Conservation (phyloP, 2,329 filamentous ascomycete species). For the Sarocladium brachiariae region DNA sequence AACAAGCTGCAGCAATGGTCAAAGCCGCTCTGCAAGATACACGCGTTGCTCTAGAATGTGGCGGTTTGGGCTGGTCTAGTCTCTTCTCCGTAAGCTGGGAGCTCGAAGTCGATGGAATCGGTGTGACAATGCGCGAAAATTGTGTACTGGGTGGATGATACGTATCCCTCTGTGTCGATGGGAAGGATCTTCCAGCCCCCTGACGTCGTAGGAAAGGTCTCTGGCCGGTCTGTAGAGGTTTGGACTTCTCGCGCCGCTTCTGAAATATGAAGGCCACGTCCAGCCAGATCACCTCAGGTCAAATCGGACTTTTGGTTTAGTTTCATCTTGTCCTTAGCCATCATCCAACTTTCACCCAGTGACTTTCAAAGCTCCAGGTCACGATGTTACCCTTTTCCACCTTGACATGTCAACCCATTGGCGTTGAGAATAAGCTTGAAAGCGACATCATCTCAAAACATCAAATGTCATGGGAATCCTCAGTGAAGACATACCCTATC, state of each 20-base stretch:
- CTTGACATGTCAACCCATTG: not conserved
- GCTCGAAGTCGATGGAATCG: not conserved
- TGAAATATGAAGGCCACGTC: not conserved
- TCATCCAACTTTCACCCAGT: too few species aligned
- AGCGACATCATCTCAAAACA: not conserved
- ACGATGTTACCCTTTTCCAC: not conserved
- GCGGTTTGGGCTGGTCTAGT: not conserved
- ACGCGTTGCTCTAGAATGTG: not conserved
- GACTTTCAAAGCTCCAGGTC: not conserved
- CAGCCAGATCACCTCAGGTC: not conserved
- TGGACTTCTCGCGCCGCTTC: not conserved
- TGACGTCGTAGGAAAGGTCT: not conserved
- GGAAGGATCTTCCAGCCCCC: not conserved
- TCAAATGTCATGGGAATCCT: not conserved
- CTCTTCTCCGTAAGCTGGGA: not conserved
- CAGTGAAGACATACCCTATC: slow-evolving; percentile 1
- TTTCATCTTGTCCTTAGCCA: not conserved
- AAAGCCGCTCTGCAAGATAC: not conserved
- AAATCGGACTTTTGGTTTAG: not conserved
- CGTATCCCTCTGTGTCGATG: not conserved
- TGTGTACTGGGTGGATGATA: not conserved
- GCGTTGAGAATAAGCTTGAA: not conserved
- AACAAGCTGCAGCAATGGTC: not conserved
- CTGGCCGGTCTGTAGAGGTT: not conserved
- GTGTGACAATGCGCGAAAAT: not conserved